Conservation (phyloP, 2,329 filamentous ascomycete genomes). For the Aspergillus felis region DNA sequence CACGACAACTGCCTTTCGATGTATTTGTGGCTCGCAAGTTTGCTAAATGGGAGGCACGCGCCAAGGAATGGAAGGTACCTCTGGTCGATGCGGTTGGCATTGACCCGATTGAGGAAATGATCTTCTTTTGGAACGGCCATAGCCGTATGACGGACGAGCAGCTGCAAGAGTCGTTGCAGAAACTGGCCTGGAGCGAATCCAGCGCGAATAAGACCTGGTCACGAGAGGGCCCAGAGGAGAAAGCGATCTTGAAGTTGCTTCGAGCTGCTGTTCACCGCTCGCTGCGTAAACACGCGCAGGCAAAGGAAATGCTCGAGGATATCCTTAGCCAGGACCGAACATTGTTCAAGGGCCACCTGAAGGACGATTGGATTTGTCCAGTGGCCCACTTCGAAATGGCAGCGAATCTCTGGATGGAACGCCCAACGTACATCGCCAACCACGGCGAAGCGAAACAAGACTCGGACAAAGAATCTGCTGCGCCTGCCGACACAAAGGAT, state of each 20-base stretch:
- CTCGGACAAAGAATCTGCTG: not conserved
- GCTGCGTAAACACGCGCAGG: slow-evolving; percentile 60
- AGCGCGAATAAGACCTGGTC: slow-evolving; percentile 53
- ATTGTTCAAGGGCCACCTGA: slow-evolving; percentile 49
- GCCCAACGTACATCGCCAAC: slow-evolving; percentile 37
- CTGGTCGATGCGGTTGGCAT: slow-evolving; percentile 77
- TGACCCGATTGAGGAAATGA: slow-evolving; percentile 83
- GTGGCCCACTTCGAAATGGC: slow-evolving; percentile 83
- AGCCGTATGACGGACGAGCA: slow-evolving; percentile 70
- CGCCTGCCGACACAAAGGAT: slow-evolving; percentile 2
- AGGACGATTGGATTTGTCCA: slow-evolving; percentile 62
- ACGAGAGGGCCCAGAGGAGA: slow-evolving; percentile 55
- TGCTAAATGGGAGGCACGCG: slow-evolving; percentile 78
- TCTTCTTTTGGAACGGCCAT: slow-evolving; percentile 86
- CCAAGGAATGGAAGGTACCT: slow-evolving; percentile 62
- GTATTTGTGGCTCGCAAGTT: slow-evolving; percentile 79
- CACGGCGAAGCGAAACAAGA: slow-evolving; percentile 16
- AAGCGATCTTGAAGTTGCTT: slow-evolving; percentile 63
- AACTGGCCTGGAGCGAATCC: slow-evolving; percentile 65
- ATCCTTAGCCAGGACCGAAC: slow-evolving; percentile 58
- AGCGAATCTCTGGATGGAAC: slow-evolving; percentile 72
- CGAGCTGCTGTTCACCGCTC: slow-evolving; percentile 63
- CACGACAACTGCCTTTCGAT: slow-evolving; percentile 84
- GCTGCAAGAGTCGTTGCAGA: slow-evolving; percentile 59
- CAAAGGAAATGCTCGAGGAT: slow-evolving; percentile 60